Evolutionary conservation across 768 basidiomycete species (phyloP).

Genomic region (Lactarius evosmus): DNA sequence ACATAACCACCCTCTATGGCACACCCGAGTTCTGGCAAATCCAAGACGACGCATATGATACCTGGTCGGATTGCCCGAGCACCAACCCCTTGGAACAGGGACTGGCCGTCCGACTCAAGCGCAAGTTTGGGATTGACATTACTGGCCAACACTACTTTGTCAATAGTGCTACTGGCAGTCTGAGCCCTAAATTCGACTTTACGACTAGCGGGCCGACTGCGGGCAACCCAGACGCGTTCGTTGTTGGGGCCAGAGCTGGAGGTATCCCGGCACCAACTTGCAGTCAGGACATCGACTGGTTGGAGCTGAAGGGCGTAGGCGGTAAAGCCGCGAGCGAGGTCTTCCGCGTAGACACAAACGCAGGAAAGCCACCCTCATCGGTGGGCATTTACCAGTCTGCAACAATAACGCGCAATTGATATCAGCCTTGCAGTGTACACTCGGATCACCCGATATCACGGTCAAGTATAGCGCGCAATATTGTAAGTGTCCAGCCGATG

Average conservation of each 20-base stretch:
- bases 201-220: constrained; percentile 1
- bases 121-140: neutral
- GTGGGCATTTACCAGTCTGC: constrained; percentile 3
- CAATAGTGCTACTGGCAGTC: neutral
- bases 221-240: constrained; percentile 16
- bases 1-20: constrained; percentile 15
- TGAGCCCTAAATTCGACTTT: constrained; percentile 19
- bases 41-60: neutral
- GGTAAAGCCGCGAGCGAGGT: constrained; percentile 15
- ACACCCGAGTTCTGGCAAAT: constrained; percentile 1
- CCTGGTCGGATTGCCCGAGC: neutral
- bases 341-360: constrained; percentile 22
- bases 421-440: constrained; percentile 10
- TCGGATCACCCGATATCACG: constrained; percentile 5
- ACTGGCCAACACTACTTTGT: constrained; percentile 26
- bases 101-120: neutral
- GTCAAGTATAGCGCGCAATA: constrained; percentile 23
- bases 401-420: neutral
- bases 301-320: constrained; percentile 1
- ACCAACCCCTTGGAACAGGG: neutral
- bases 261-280: constrained; percentile 15
- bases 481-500: constrained; percentile 11
- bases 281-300: constrained; percentile 16
- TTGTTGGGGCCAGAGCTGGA: constrained; percentile 12
- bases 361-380: constrained; percentile 18